These are phyloP conservation scores for Suillus cothurnatus DNA, from an alignment of 768 basidiomycete species.

Conservation along the genomic window DNA sequence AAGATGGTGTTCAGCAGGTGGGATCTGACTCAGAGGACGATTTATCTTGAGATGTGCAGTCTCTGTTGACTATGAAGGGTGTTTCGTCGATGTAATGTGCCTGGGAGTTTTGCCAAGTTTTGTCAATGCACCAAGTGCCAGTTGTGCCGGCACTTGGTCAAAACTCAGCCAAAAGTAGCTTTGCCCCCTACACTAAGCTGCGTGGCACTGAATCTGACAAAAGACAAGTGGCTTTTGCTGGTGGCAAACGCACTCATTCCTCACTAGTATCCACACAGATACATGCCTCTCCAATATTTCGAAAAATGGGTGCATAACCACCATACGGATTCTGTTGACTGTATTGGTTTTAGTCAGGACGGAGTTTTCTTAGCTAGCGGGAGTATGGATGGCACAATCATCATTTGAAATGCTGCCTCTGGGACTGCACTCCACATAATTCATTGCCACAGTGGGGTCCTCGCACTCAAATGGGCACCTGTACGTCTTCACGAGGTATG, in stretches of 20 bases:
- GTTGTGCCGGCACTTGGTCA: neutral
- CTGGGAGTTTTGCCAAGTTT: too few relatives aligned
- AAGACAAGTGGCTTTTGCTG: too few relatives aligned
- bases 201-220: too few relatives aligned
- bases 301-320: slow-evolving; percentile 7
- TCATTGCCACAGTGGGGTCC: neutral
- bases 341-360: slow-evolving; percentile 3
- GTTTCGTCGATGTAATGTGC: too few relatives aligned
- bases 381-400: slow-evolving; percentile 8
- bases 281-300: slow-evolving; percentile 4
- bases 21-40: too few relatives aligned
- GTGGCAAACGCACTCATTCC: too few relatives aligned
- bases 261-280: too few relatives aligned
- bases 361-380: slow-evolving; percentile 5
- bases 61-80: too few relatives aligned
- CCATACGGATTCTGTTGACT: slow-evolving; percentile 5
- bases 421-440: slow-evolving; percentile 4
- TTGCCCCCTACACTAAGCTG: neutral
- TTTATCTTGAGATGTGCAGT: too few relatives aligned
- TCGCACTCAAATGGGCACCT: slow-evolving; percentile 7
- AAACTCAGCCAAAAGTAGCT: neutral
- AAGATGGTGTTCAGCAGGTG: too few relatives aligned
- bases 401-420: slow-evolving; percentile 2
- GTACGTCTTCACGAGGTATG: slow-evolving; percentile 2
- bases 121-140: too few relatives aligned